Base-by-base conservation (phyloP, 306 rosid species). In the Medicago arabica region DNA sequence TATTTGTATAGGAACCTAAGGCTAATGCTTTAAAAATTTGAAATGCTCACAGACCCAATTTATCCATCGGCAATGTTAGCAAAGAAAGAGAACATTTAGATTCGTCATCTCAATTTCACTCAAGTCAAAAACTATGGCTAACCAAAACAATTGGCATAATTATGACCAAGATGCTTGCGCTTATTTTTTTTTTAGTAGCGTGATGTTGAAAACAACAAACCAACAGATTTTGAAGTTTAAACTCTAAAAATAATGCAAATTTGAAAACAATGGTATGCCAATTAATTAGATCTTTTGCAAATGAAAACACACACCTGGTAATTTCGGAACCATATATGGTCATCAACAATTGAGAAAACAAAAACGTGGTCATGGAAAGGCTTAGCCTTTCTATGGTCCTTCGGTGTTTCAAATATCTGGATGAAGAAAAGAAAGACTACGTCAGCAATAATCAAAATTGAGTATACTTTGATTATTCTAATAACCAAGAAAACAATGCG, bases 251-350 rank as follows among this genome's bases (percentile, higher is more conserved):
- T 31, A 61, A 61, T 11, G n/a, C 6, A 1, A 61, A 57, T 9
- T 19, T 55, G 40, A 17, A 71, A 31, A 79, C 15, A 69, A 34
- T 18, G 60, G 34, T 7, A 53, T 55, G 50, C 31, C 15, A 72
- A 40, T 64, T 78, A 66, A 62, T 67, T 39, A 63, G 8, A 81
- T 61, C 53, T 44, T 66, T 23, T 19, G 59, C 28, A 71, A 80
- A 16, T 41, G 40, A 5, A 74, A 80, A 39, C 40, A 87, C 91
- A 44, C 54, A 92, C 99, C 99, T 95, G 99, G 83, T 95, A 95
- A 75, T 95, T 95, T 49, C 96, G 88, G 90, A 95, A 95, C 99
- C 99, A 95, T 69, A 95, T 92, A 71, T 95, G 96, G 81, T 89
- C 99, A 67, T 95, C 99, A 75, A 88, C 92, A 18, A 95, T 88